Conservation (phyloP, 805 yeast species). For the Maudiozyma saulgeensis region DNA sequence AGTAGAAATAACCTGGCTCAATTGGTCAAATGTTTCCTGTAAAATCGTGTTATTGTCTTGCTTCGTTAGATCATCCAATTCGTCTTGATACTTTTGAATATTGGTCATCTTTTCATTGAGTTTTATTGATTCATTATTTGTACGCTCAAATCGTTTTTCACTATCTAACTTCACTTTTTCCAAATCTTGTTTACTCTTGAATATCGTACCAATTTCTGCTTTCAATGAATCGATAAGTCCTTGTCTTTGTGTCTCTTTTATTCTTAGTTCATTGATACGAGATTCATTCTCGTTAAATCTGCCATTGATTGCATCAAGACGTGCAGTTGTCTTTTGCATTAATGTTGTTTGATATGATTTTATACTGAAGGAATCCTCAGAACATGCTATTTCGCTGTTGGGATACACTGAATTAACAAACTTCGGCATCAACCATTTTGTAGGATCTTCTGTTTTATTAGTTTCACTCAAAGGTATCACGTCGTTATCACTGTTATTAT, state of each 20-base stretch:
- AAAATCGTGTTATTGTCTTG: not conserved
- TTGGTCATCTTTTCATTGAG: slow-evolving; percentile 8
- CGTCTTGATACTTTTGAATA: slow-evolving; percentile 5
- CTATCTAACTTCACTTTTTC: slow-evolving; percentile 18
- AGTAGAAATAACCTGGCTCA: not conserved
- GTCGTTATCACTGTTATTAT: not conserved
- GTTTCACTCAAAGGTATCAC: not conserved
- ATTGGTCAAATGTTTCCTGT: not conserved
- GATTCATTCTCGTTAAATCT: slow-evolving; percentile 16
- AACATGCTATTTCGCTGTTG: slow-evolving; percentile 5
- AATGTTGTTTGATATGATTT: slow-evolving; percentile 31
- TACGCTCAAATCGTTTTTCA: slow-evolving; percentile 19
- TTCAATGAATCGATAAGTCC: slow-evolving; percentile 32
- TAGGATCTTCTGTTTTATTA: not conserved
- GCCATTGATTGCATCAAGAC: slow-evolving; percentile 24
- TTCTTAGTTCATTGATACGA: slow-evolving; percentile 22
- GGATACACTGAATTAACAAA: slow-evolving; percentile 8
- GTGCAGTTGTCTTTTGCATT: slow-evolving; percentile 30
- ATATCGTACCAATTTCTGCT: slow-evolving; percentile 33
- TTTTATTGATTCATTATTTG: slow-evolving; percentile 11
- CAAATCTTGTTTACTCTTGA: slow-evolving; percentile 26
- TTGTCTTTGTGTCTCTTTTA: slow-evolving; percentile 35
- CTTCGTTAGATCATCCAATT: not conserved
- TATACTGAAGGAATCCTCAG: slow-evolving; percentile 4
- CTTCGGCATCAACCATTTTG: slow-evolving; percentile 1